phyloP scores from a whole-genome alignment of 345 rosid species.

The Camelina hispida region DNA sequence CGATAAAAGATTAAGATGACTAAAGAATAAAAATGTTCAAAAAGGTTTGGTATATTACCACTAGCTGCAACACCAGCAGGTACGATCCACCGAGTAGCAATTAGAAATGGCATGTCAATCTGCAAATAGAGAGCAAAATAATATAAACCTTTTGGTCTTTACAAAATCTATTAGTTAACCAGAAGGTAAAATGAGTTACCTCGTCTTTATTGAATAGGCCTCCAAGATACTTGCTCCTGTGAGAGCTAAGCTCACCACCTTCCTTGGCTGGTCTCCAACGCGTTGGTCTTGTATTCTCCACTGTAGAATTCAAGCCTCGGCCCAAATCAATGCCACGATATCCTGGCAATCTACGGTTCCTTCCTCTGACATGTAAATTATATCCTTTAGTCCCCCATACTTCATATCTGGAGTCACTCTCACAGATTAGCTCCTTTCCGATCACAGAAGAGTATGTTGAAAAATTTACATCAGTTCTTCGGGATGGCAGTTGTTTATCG shows the following conservation, averaged over 20 bases:
- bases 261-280: conserved; percentile 49
- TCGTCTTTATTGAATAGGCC: conserved; percentile 67
- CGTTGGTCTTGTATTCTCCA: conserved; percentile 45
- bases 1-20: not conserved
- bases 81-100: conserved; percentile 78
- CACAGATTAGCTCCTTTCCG: conserved; percentile 77
- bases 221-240: conserved; percentile 53
- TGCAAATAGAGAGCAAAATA: conserved; percentile 41
- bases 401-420: conserved; percentile 85
- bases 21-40: not conserved
- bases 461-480: conserved; percentile 91
- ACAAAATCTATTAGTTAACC: not conserved
- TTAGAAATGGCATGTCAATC: conserved; percentile 76
- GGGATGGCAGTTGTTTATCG: conserved; percentile 77
- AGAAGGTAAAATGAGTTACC: conserved; percentile 47
- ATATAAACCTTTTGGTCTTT: conserved; percentile 7
- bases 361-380: conserved; percentile 68
- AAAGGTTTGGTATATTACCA: conserved; percentile 53
- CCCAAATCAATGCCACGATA: conserved; percentile 65
- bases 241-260: conserved; percentile 44
- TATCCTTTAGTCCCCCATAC: conserved; percentile 95
- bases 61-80: conserved; percentile 68
- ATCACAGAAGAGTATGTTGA: conserved; percentile 76
- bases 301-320: conserved; percentile 59
- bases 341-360: conserved; percentile 75